A percentile compares a stretch with the other conserved stretches of the same genome.
phyloP scores from a whole-genome alignment of 768 basidiomycete genomes.

The Tephrocybe sp. region DNA sequence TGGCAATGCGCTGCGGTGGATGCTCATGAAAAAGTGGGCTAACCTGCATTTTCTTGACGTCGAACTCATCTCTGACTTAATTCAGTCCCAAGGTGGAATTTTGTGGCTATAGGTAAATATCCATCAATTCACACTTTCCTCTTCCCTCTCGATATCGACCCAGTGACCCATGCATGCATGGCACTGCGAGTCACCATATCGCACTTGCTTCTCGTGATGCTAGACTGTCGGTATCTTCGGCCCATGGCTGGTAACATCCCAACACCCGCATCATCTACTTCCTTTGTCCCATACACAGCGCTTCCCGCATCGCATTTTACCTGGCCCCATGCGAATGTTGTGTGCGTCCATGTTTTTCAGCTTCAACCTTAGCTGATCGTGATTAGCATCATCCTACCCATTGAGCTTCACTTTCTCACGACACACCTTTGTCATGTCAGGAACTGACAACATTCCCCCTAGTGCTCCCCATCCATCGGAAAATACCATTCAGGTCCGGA shows the following conservation, averaged over 20 bases:
- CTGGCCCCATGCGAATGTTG: background rate
- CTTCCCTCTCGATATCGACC: background rate
- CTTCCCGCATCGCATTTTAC: background rate
- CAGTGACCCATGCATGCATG: too few relatives aligned
- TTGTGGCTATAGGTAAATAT: constrained; percentile 88
- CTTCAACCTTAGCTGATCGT: too few relatives aligned
- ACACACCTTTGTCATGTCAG: background rate
- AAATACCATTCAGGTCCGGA: constrained; percentile 93
- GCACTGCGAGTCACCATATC: too few relatives aligned
- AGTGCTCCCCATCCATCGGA: constrained; percentile 97
- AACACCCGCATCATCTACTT: too few relatives aligned
- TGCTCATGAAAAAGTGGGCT: constrained; percentile 97
- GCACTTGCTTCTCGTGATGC: too few relatives aligned
- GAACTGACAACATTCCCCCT: constrained; percentile 4
- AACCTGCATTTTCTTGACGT: background rate
- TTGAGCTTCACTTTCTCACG: too few relatives aligned
- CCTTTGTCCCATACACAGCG: too few relatives aligned
- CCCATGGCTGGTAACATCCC: too few relatives aligned
- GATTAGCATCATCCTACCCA: background rate
- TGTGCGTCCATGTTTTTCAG: constrained; percentile 10
- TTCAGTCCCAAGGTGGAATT: constrained; percentile 93
- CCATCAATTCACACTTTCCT: constrained; percentile 4
- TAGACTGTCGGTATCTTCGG: too few relatives aligned
- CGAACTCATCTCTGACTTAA: constrained; percentile 4
- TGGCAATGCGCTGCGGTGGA: constrained; percentile 94